These are phyloP conservation scores for Grosmannia clavigera DNA, from an alignment of 2,329 filamentous ascomycete species.

Conservation along the genomic window DNA sequence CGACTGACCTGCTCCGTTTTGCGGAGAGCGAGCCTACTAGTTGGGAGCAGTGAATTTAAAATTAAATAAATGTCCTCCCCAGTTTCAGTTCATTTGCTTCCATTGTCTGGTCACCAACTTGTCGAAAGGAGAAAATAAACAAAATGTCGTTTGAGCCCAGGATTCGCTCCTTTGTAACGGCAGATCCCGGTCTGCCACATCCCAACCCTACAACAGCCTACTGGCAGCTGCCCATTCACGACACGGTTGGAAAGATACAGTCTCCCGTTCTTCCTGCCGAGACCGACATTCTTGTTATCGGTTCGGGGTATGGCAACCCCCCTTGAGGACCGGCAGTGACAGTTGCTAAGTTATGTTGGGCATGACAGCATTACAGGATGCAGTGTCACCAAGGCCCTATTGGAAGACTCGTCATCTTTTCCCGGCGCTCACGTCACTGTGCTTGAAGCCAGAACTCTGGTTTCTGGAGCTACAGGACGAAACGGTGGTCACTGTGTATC, in stretches of 20 bases:
- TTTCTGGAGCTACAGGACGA: constrained; percentile 18
- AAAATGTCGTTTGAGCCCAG: background rate
- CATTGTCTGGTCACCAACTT: too few relatives aligned
- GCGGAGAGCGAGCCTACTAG: too few relatives aligned
- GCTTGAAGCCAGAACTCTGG: constrained; percentile 17
- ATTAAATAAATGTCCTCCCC: too few relatives aligned
- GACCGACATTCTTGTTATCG: constrained; percentile 18
- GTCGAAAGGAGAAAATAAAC: too few relatives aligned
- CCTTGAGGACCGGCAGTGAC: too few relatives aligned
- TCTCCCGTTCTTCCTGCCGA: constrained; percentile 3
- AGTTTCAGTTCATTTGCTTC: too few relatives aligned
- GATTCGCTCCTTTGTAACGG: background rate
- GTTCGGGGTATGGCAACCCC: constrained; percentile 15
- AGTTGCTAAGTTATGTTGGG: too few relatives aligned
- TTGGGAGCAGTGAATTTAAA: too few relatives aligned
- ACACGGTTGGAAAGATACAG: constrained; percentile 11
- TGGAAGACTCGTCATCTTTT: constrained; percentile 9
- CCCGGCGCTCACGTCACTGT: constrained; percentile 11
- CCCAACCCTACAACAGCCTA: constrained; percentile 23
- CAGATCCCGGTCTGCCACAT: constrained; percentile 14
- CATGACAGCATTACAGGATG: constrained; percentile 19
- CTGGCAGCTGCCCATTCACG: constrained; percentile 15
- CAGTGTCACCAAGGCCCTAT: constrained; percentile 19
- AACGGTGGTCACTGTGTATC: constrained; percentile 16
- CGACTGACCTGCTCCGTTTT: too few relatives aligned